Conservation (phyloP, 768 basidiomycete genomes). For the Tremella yokohamensis region DNA sequence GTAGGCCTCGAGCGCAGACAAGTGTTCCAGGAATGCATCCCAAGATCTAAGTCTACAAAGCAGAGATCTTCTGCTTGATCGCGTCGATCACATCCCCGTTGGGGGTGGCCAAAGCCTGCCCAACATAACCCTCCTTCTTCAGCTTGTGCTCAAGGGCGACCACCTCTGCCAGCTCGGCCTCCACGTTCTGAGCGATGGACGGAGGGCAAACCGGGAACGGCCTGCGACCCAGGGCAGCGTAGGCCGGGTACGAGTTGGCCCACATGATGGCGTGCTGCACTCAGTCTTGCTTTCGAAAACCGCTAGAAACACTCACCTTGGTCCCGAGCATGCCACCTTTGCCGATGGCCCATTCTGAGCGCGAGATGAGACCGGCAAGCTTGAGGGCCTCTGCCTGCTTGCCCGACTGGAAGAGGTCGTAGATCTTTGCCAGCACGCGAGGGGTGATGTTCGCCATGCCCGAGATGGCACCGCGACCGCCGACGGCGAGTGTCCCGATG, state of each 20-base stretch:
- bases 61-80: no score
- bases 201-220: constrained; percentile 15
- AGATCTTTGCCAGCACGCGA: constrained; percentile 9
- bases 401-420: constrained; percentile 13
- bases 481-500: constrained; percentile 16
- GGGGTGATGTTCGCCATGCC: constrained; percentile 25
- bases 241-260: constrained; percentile 4
- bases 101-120: neutral
- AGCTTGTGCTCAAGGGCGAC: constrained; percentile 10
- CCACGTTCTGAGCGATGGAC: constrained; percentile 10
- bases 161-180: constrained; percentile 11
- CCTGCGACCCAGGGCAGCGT: constrained; percentile 9
- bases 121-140: constrained; percentile 12
- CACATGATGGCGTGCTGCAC: constrained; percentile 9
- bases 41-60: no score
- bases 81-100: no score
- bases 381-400: constrained; percentile 12
- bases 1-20: no score
- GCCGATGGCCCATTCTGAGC: constrained; percentile 19
- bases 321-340: constrained; percentile 19
- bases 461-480: constrained; percentile 23
- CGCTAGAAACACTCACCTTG: constrained; percentile 15
- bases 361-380: constrained; percentile 15
- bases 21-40: no score
- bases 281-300: neutral